Base-by-base conservation (phyloP, 805 yeast species). In the Debaryomyces prosopidis region DNA sequence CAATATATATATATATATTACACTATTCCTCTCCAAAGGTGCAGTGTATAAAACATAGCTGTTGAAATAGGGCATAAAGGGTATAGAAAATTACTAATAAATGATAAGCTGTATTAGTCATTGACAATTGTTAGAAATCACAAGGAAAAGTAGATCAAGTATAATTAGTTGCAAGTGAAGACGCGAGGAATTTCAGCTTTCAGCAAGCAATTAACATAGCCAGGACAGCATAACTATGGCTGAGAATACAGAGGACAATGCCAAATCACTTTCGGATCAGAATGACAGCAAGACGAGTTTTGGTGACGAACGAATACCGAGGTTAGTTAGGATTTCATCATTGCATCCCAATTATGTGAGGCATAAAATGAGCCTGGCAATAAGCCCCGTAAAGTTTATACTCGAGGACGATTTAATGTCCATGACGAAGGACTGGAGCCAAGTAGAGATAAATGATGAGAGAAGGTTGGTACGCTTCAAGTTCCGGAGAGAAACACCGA, bases 391-490 rank as follows among this genome's bases (percentile, higher is more conserved):
- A 4, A 56, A 51, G 32, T 49, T 71, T 33, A 44, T 51, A 5
- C 59, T 66, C 33, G 55, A 66, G 28, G 49, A 68, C 27, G 70
- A 70, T 55, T 45, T 66, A 10, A 52, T 58, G 39, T 47, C 54
- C 2, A 68, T 79, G 71, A 63, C 75, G 0, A 56, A 58, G 32
- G 55, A 66, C 51, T 82, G 86, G 85, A 62, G 76, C 0, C 54
- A 55, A 4, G 71, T 68, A 31, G 86, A 81, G 49, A 52, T 60
- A 30, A 51, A 54, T 16, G 54, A 57, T 11, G 66, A 70, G 31
- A 63, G 87, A 42, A 61, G 86, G 35, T 65, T 82, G 37, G 82
- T 82, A 3, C 58, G 63, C 31, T 74, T 81, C 52, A 60, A 66
- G 2, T 72, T 77, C 50, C 52, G 50, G 6, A 74, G 70, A 46